phyloP scores from a whole-genome alignment of 768 basidiomycete genomes.

The Mycena rebaudengoi region DNA sequence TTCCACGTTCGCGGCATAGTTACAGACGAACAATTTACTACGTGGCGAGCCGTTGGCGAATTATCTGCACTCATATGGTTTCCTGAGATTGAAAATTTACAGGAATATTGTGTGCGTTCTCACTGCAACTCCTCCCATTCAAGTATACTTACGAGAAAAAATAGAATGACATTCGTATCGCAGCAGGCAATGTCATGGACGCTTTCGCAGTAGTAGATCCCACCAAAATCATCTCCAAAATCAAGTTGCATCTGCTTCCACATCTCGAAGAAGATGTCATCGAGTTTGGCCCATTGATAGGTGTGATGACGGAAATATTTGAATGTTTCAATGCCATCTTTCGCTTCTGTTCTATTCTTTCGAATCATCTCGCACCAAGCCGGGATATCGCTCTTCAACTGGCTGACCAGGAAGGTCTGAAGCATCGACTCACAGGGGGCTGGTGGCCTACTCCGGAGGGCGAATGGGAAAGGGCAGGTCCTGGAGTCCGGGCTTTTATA shows the following conservation, averaged over 20 bases:
- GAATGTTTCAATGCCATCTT: slow-evolving; percentile 14
- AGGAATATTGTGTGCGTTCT: slow-evolving; percentile 32
- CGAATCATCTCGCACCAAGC: slow-evolving; percentile 9
- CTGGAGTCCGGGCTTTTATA: slow-evolving; percentile 2
- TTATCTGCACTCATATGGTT: slow-evolving; percentile 39
- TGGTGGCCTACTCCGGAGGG: background rate
- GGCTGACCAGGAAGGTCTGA: slow-evolving; percentile 10
- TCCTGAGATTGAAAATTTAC: slow-evolving; percentile 30
- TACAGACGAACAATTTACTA: slow-evolving; percentile 21
- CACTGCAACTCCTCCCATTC: background rate
- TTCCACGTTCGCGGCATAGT: slow-evolving; percentile 39
- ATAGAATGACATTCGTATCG: background rate
- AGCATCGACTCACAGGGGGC: slow-evolving; percentile 13
- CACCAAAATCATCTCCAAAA: slow-evolving; percentile 4
- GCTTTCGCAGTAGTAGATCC: slow-evolving; percentile 3
- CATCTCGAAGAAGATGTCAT: background rate
- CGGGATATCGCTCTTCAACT: slow-evolving; percentile 15
- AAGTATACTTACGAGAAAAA: background rate
- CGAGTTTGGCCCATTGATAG: background rate
- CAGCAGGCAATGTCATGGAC: slow-evolving; percentile 5
- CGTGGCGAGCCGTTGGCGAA: slow-evolving; percentile 30
- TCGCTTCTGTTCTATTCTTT: slow-evolving; percentile 4
- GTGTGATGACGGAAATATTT: slow-evolving; percentile 3
- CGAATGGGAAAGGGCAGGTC: slow-evolving; percentile 3
- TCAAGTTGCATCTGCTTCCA: slow-evolving; percentile 1